Evolutionary conservation across 345 rosid genomes (phyloP).

Genomic region (Gossypium ekmanianum): DNA sequence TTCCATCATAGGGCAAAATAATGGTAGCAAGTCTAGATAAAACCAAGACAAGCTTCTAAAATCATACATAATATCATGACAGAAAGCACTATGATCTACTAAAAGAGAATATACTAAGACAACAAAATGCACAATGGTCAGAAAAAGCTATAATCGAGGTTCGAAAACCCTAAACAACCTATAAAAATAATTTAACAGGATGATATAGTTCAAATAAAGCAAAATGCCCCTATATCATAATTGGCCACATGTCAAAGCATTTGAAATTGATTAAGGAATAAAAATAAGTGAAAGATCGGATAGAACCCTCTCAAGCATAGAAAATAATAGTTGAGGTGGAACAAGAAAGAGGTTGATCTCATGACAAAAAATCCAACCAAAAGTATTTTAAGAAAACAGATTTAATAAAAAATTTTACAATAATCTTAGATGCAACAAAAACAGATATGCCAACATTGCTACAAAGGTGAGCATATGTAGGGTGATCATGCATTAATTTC

Average conservation of each 20-base stretch:
- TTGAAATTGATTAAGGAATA: too few relatives aligned
- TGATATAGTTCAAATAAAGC: not conserved
- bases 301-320: too few relatives aligned
- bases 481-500: not conserved
- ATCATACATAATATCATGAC: not conserved
- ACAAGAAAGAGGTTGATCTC: not conserved
- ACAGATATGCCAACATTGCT: too few relatives aligned
- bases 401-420: too few relatives aligned
- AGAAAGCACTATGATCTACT: not conserved
- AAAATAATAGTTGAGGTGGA: not conserved
- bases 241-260: too few relatives aligned
- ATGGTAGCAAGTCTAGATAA: not conserved
- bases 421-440: too few relatives aligned
- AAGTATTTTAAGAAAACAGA: too few relatives aligned
- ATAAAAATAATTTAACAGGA: not conserved
- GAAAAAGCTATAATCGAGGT: not conserved
- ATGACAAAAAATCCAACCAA: not conserved
- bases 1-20: constrained; percentile 24
- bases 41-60: not conserved
- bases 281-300: too few relatives aligned
- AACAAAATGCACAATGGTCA: not conserved
- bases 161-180: not conserved
- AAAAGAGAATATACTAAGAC: not conserved
- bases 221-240: not conserved
- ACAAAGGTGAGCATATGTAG: too few relatives aligned